These are phyloP conservation scores for Coemansia sp. DNA, from an alignment of 192 early-diverging fungal species.

Conservation along the genomic window DNA sequence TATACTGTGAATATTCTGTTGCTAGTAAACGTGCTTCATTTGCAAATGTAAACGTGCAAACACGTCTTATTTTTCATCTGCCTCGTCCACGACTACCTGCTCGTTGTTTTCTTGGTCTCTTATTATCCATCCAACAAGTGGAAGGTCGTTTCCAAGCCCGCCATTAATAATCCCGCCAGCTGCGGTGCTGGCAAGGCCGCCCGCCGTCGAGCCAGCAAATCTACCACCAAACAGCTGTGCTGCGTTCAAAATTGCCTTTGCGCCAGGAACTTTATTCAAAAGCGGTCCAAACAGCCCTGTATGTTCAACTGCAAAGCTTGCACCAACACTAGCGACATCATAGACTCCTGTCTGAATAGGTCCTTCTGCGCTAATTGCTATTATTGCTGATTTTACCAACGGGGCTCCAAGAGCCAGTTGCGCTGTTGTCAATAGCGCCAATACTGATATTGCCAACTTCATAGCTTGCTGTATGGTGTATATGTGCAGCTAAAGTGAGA, in stretches of 20 bases:
- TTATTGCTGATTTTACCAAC: constrained; percentile 33
- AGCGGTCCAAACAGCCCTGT: constrained; percentile 39
- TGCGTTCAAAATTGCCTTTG: constrained; percentile 29
- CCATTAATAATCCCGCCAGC: constrained; percentile 30
- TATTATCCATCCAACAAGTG: constrained; percentile 45
- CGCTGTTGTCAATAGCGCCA: constrained; percentile 21
- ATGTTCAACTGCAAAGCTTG: constrained; percentile 44
- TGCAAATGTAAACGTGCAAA: neutral
- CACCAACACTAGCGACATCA: constrained; percentile 41
- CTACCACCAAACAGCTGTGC: constrained; percentile 36
- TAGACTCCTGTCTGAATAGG: constrained; percentile 32
- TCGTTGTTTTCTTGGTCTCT: constrained; percentile 18
- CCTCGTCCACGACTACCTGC: neutral
- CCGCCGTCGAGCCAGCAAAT: constrained; percentile 43
- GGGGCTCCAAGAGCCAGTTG: constrained; percentile 23
- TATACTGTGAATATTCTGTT: neutral
- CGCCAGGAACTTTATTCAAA: constrained; percentile 32
- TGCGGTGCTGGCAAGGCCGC: constrained; percentile 33
- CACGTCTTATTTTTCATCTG: neutral
- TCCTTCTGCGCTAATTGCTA: constrained; percentile 22
- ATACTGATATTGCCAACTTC: constrained; percentile 11
- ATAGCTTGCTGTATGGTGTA: constrained; percentile 3
- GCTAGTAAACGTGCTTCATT: neutral
- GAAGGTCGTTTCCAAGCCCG: constrained; percentile 27
- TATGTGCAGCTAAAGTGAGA: neutral